These are phyloP conservation scores for Periconia digitata DNA, from an alignment of 2,329 filamentous ascomycete genomes.

Conservation along the genomic window DNA sequence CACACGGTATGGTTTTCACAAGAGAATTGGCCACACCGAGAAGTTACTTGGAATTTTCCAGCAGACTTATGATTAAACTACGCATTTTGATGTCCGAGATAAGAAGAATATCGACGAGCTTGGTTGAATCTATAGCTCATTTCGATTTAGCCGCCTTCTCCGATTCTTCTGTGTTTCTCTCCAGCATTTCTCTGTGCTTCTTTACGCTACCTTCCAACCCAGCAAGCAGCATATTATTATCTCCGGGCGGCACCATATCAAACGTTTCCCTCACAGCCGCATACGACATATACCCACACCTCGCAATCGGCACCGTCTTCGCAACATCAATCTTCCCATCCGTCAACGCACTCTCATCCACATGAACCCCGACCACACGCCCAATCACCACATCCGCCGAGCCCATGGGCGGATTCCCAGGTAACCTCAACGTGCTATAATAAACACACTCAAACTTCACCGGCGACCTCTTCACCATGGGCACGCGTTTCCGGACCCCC, in stretches of 20 bases:
- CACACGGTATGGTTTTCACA: too few species aligned
- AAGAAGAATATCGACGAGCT: not conserved
- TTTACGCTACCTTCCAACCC: conserved; percentile 35
- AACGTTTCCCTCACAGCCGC: conserved; percentile 58
- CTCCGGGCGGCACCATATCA: conserved; percentile 58
- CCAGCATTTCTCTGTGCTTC: conserved; percentile 19
- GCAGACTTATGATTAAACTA: too few species aligned
- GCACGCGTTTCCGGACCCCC: conserved; percentile 30
- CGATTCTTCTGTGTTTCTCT: conserved; percentile 3
- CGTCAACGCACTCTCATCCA: conserved; percentile 57
- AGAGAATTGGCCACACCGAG: too few species aligned
- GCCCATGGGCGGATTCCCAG: conserved; percentile 60
- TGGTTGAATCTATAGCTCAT: not conserved
- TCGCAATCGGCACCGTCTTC: conserved; percentile 61
- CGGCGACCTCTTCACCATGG: conserved; percentile 58
- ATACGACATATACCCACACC: conserved; percentile 64
- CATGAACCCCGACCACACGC: conserved; percentile 59
- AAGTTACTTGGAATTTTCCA: too few species aligned
- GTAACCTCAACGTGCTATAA: conserved; percentile 57
- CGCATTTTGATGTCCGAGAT: too few species aligned
- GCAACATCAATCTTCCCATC: conserved; percentile 57
- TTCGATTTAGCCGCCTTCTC: not conserved
- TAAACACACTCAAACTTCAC: conserved; percentile 62
- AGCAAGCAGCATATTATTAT: conserved; percentile 21
- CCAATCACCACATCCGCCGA: conserved; percentile 61